Conservation (phyloP, 176 grass and related monocot species). For the Phragmites australis region DNA sequence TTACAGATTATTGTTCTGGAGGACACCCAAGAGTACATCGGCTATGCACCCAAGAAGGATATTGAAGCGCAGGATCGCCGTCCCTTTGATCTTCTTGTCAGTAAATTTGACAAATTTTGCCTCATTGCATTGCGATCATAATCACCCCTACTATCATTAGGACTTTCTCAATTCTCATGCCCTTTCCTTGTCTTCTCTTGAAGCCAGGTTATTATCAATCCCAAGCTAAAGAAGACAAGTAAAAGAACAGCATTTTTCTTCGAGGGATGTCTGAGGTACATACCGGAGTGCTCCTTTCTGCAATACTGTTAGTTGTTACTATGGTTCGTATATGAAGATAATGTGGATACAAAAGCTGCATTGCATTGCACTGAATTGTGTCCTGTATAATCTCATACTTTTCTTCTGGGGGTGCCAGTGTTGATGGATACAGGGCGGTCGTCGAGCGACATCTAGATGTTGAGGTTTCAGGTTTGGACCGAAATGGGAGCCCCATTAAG, state of each 20-base stretch:
- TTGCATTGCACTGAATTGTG: background rate
- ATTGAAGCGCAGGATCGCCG: conserved; percentile 67
- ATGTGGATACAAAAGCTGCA: background rate
- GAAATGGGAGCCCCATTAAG: conserved; percentile 65
- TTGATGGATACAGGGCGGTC: conserved; percentile 80
- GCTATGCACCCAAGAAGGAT: conserved; percentile 70
- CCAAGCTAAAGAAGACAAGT: conserved; percentile 68
- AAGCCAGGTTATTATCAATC: conserved; percentile 80
- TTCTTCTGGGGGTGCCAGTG: conserved; percentile 43
- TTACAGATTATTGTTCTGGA: conserved; percentile 91
- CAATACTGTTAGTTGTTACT: background rate
- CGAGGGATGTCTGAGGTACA: conserved; percentile 91
- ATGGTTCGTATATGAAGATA: background rate
- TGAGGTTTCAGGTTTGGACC: conserved; percentile 81
- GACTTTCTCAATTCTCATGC: background rate
- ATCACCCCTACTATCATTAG: background rate
- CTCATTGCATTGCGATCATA: background rate
- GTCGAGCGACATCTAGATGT: conserved; percentile 85
- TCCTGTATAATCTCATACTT: conserved; percentile 24
- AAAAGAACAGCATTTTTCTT: conserved; percentile 84
- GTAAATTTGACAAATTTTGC: too few relatives aligned
- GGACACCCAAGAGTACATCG: conserved; percentile 91
- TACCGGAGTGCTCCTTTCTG: conserved; percentile 17
- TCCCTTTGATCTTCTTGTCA: conserved; percentile 85
- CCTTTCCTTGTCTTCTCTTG: background rate